Percentiles rank a stretch among this genome's conserved stretches.
phyloP scores from a whole-genome alignment of 2,329 filamentous ascomycete species.

The Chrysoporthe austroafricana region DNA sequence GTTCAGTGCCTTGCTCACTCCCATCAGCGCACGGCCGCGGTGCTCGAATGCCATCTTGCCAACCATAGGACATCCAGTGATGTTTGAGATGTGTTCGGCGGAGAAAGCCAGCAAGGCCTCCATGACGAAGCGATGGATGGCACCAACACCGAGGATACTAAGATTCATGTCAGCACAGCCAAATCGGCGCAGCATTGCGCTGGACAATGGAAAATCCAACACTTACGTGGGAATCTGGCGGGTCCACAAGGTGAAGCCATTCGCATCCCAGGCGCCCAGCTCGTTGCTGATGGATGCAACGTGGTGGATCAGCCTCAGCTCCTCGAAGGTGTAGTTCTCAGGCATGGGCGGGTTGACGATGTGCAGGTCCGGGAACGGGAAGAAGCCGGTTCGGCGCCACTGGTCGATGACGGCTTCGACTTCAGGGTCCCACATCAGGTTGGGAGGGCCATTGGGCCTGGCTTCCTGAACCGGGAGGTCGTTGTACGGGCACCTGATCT shows the following conservation, averaged over 20 bases:
- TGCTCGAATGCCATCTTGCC: constrained; percentile 90
- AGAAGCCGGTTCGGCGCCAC: constrained; percentile 83
- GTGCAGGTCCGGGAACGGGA: constrained; percentile 81
- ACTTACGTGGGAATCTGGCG: constrained; percentile 88
- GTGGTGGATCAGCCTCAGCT: constrained; percentile 88
- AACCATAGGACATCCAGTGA: constrained; percentile 83
- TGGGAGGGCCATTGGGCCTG: constrained; percentile 63
- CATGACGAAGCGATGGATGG: constrained; percentile 88
- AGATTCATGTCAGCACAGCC: constrained; percentile 29
- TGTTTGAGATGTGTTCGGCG: constrained; percentile 90
- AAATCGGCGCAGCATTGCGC: no score
- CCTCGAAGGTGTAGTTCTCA: constrained; percentile 73
- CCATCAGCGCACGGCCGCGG: constrained; percentile 81
- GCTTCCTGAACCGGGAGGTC: constrained; percentile 74
- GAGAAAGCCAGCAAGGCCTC: constrained; percentile 89
- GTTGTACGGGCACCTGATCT: constrained; percentile 97
- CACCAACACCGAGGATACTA: constrained; percentile 81
- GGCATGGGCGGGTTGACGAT: constrained; percentile 77
- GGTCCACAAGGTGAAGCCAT: constrained; percentile 89
- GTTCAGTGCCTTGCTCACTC: constrained; percentile 84
- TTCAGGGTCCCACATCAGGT: constrained; percentile 84
- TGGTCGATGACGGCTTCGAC: constrained; percentile 79
- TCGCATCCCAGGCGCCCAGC: constrained; percentile 75
- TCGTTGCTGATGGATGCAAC: constrained; percentile 85
- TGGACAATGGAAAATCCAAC: constrained; percentile 25